phyloP scores from a whole-genome alignment of 495 filamentous ascomycete species.

The Tuber microsphaerosporum region DNA sequence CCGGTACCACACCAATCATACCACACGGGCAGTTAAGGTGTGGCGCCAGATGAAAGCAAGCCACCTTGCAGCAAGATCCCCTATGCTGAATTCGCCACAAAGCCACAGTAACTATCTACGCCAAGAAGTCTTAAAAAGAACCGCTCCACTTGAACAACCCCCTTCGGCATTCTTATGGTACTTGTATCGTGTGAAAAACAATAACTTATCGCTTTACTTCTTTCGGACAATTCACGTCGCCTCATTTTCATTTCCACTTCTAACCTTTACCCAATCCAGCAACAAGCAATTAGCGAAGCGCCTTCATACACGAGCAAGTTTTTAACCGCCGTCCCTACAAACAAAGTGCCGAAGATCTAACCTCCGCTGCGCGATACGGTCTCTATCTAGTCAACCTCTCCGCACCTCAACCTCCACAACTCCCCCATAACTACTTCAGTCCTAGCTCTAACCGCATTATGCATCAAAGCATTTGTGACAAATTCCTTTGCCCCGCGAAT shows the following conservation, averaged over 20 bases:
- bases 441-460: conserved; percentile 68
- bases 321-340: background rate
- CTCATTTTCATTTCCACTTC: background rate
- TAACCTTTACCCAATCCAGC: background rate
- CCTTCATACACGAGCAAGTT: background rate
- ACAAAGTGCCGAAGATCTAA: background rate
- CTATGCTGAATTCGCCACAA: no score
- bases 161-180: no score
- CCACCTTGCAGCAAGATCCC: no score
- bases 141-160: no score
- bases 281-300: background rate
- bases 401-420: conserved; percentile 65
- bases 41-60: no score
- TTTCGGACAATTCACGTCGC: background rate
- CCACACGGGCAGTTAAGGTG: no score
- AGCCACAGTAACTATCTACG: no score
- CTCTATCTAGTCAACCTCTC: conserved; percentile 55
- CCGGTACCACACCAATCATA: no score
- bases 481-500: conserved; percentile 73
- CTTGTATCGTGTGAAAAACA: no score
- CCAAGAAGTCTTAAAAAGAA: no score
- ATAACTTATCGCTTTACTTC: background rate
- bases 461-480: conserved; percentile 79
- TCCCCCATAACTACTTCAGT: conserved; percentile 65
- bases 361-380: background rate